Base-by-base conservation (phyloP, 352 stramenopile genomes). In the Globisporangium polare region DNA sequence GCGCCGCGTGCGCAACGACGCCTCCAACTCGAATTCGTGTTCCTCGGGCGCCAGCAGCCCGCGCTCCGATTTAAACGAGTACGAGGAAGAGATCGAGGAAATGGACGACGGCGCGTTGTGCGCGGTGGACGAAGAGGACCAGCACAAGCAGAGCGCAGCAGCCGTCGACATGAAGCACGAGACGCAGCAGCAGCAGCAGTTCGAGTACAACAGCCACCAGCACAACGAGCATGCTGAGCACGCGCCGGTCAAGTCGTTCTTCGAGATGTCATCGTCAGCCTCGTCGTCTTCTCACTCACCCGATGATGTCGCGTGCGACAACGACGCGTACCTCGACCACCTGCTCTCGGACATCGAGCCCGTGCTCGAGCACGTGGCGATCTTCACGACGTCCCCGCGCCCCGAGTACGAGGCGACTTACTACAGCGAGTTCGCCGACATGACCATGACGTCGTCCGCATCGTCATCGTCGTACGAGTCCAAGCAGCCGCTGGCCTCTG, bases 271-370 rank as follows among this genome's bases (percentile, higher is more conserved):
- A 42, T 18, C 39, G 7, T 53, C 35, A 33, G n/a, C n/a, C n/a
- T 42, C 51, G 37, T 49, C 51, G 52, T 42, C 37, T 10, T 45
- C 27, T 55, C 51, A 53, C 12, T 65, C 59, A 0, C 59, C 59
- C 4, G 52, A 71, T 5, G 63, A 67, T 55, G 68, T 53, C 39
- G 20, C 62, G 0, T 53, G 37, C n/a, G 68, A 75, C 39, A 65
- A 75, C 53, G 72, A 80, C 52, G 53, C 51, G 29, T 81, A 80
- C 49, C 64, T 82, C 24, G 74, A 82, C 43, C 68, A 82, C 26
- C 55, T 82, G 43, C 69, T 85, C 22, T 65, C 68, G 17, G 75
- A 84, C 46, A 81, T 84, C 37, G 75, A 84, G 43, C 74, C 69
- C 3, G 67, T 85, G 63, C 52, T 84, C 43, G 75, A 84, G 49